A percentile compares a stretch with the other conserved stretches of the same genome.
Evolutionary conservation across 1,139 yeast species (phyloP).

Genomic region (Taphrina pruni): DNA sequence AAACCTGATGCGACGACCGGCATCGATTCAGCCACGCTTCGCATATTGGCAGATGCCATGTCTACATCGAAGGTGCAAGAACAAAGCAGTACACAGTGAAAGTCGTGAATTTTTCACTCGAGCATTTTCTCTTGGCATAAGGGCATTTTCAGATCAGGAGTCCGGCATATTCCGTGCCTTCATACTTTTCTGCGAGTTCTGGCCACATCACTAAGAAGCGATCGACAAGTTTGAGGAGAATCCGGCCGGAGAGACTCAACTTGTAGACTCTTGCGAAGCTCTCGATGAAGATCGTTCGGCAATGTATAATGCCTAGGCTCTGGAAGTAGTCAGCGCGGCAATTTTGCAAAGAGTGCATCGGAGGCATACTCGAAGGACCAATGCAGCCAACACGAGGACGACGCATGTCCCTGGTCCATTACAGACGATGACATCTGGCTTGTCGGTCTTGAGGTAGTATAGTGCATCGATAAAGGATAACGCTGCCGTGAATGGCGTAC

Average conservation of each 20-base stretch:
- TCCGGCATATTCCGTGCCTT: constrained; percentile 77
- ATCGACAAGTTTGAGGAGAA: constrained; percentile 63
- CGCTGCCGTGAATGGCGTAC: constrained; percentile 63
- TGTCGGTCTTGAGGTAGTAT: constrained; percentile 48
- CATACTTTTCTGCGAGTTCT: constrained; percentile 60
- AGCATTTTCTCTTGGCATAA: neutral
- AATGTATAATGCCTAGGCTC: constrained; percentile 57
- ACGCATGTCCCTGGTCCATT: constrained; percentile 97
- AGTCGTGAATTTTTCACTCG: neutral
- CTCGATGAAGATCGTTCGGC: constrained; percentile 76
- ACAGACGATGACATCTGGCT: constrained; percentile 59
- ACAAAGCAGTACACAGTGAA: neutral
- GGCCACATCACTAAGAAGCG: constrained; percentile 91
- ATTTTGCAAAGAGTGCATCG: no score
- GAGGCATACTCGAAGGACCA: constrained; percentile 47
- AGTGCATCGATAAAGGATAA: constrained; percentile 49
- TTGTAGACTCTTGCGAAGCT: constrained; percentile 82
- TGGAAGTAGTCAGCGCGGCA: neutral
- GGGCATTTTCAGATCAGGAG: constrained; percentile 60
- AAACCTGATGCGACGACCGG: constrained; percentile 18
- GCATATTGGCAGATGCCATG: constrained; percentile 32
- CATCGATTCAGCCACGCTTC: constrained; percentile 6
- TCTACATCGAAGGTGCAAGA: neutral
- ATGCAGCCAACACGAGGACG: constrained; percentile 63
- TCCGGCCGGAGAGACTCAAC: constrained; percentile 76